Conservation (phyloP, 495 filamentous ascomycete species). For the Entonaema liquescens region DNA sequence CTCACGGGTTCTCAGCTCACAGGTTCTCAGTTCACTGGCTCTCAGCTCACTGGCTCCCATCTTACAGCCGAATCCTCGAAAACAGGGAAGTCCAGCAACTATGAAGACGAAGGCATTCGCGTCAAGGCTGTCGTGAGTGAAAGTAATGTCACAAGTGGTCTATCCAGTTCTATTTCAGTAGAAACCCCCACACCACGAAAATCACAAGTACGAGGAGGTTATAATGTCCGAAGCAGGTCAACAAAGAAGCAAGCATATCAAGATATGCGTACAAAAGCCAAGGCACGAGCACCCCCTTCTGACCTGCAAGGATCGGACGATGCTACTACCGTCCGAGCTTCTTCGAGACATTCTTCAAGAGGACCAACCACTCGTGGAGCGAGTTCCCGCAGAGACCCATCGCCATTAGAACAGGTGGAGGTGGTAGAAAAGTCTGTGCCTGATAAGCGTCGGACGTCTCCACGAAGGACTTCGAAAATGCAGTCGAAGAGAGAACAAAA, state of each 20-base stretch:
- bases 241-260: slow-evolving; percentile 26
- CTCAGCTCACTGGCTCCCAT: background rate
- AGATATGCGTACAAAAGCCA: slow-evolving; percentile 42
- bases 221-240: slow-evolving; percentile 51
- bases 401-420: slow-evolving; percentile 62
- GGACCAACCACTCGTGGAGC: slow-evolving; percentile 37
- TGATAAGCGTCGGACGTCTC: slow-evolving; percentile 40
- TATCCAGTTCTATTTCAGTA: slow-evolving; percentile 11
- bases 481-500: slow-evolving; percentile 36
- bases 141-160: slow-evolving; percentile 43
- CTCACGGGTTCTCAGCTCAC: background rate
- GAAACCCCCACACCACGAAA: slow-evolving; percentile 17
- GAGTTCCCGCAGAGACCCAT: slow-evolving; percentile 36
- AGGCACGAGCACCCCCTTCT: slow-evolving; percentile 40
- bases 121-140: slow-evolving; percentile 43
- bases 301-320: slow-evolving; percentile 39
- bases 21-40: background rate
- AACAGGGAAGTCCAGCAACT: slow-evolving; percentile 30
- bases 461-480: slow-evolving; percentile 23
- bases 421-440: slow-evolving; percentile 48
- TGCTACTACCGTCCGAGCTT: slow-evolving; percentile 43
- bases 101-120: slow-evolving; percentile 50
- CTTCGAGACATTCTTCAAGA: slow-evolving; percentile 45
- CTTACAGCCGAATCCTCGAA: slow-evolving; percentile 18
- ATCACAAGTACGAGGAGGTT: background rate